Base-by-base conservation (phyloP, 805 yeast genomes). In the Limtongozyma cylindracea region DNA sequence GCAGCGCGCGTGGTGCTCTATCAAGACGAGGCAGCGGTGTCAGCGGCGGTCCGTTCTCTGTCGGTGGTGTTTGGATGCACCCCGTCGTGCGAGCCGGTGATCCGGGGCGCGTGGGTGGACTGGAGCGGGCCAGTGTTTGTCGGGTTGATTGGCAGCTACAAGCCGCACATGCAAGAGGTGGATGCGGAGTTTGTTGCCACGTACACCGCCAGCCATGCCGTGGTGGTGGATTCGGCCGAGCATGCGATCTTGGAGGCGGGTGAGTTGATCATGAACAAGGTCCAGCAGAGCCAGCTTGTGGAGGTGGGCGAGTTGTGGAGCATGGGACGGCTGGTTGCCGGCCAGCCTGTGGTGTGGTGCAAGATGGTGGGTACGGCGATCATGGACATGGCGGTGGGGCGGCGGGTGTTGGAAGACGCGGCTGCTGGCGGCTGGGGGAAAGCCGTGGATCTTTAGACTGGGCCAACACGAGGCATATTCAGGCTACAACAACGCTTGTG, bases 161-260 rank as follows among this genome's bases (percentile, higher is more conserved):
- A 64, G 35, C 74, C 74, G 9, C 55, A 57, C 27, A 66, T 68
- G 77, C 48, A 48, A 18, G 78, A 68, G 38, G 53, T 65, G 23
- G 72, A 64, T 27, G 41, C 41, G 13, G 39, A 43, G 2, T 40
- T 57, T 18, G 42, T 61, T 8, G 24, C 31, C 13, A 36, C 31
- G 11, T 31, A 52, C 25, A 37, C 54, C 10, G 27, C 29, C 1
- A 31, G 38, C 8, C 43, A 41, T 5, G 51, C 53, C 3, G 51
- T 68, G 15, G 39, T 68, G 5, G 72, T 67, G 3, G 78, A 68
- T 31, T 65, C 76, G 0, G 45, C 43, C 19, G 57, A 54, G 10
- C 71, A 66, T 27, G 49, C 64, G 8, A 33, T 61, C 12, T 41
- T 41, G 3, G 78, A 68, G 39, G 67, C 77, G 1, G 78, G 78